Evolutionary conservation across 2,329 filamentous ascomycete genomes (phyloP), one percentile per base, ranked within the genome.

Genomic region (Clonostachys solani): DNA sequence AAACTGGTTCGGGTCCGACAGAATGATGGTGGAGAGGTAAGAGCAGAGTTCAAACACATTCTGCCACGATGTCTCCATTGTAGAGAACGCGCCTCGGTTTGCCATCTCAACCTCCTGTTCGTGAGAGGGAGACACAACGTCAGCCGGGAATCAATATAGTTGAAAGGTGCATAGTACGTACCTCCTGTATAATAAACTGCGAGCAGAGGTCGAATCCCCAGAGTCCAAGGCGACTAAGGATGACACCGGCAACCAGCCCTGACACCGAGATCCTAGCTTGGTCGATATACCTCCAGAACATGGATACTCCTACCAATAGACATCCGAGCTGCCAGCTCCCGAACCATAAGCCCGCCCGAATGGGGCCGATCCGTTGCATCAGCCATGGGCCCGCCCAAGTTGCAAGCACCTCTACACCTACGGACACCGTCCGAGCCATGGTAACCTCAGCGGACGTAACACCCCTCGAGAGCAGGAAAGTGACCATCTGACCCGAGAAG

Each of bases 311-410:
- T 0, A 60, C 67, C 2, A 67, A 68, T 5, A 84, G 65, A 53
- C 75, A 82, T 4, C 69, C 48, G n/a, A 85, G 68, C 58, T 90
- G 85, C 78, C 83, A 87, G 47, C 77, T 83, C 10, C 85, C 59
- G 51, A 81, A 82, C 87, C 87, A 91, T 4, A 90, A 71, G 0
- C 86, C 87, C 0, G 78, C 74, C n/a, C 87, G 70, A 8, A 88
- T 69, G 1, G 75, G 66, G 0, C 83, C 81, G 37, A 85, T 75
- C 37, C 62, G 65, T 3, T 54, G 55, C 71, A 82, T 83, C 13
- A 84, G 58, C 47, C 67, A 64, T 0, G 83, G 83, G 0, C 76
- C 80, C 1, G 76, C 58, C 72, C 78, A 84, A 0, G 84, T 87
- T 0, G 83, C 81, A 8, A 68, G 67, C 4, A 87, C 63, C 58